Evolutionary conservation across 1,284 basidiomycete species (phyloP), one percentile per base, ranked within the genome.

Genomic region (Cryptococcus depauperatus): DNA sequence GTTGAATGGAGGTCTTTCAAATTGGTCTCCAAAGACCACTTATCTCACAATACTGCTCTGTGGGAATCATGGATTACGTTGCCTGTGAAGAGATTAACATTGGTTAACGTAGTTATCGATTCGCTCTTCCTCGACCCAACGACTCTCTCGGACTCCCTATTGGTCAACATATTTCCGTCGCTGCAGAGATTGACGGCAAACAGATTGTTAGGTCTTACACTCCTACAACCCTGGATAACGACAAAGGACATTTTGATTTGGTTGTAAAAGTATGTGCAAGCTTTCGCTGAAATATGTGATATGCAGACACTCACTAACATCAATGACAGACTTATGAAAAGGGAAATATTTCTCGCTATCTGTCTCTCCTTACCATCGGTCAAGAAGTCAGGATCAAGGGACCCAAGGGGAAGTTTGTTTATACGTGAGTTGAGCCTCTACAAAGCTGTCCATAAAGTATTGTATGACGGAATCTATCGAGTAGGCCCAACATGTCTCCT

Each of bases 1-100:
- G 54, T 62, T 38, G 68, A 70, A 48, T 98, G 87, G 83, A 79
- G 85, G 63, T 75, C 83, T 50, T 96, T 87, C 74, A 78, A 83
- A 39, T 79, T 98, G 46, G 73, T 76, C 51, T 77, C 86, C 61
- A 95, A 92, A 73, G 83, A 81, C 40, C 74, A 80, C 56, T 76
- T 97, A 49, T 95, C 91, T n/a, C 85, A 84, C 54, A 98, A 98
- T 74, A 95, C 91, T 41, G 90, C 91, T 50, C 77, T 91, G 85
- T 93, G 61, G 53, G 81, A 72, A 35, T 23, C 38, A 13, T 7
- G 10, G 18, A 30, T 30, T 30, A 10, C n/a, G n/a, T 10, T 21
- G 16, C 23, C 6, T 22, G 19, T 22, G n/a, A 6, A 21, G 16
- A 21, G 35, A n/a, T 10, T 37, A 3, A 9, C 34, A 9, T 14